Evolutionary conservation across 257 asterid species (phyloP), one percentile per base, ranked within the genome.

Genomic region (Scutellaria minor): DNA sequence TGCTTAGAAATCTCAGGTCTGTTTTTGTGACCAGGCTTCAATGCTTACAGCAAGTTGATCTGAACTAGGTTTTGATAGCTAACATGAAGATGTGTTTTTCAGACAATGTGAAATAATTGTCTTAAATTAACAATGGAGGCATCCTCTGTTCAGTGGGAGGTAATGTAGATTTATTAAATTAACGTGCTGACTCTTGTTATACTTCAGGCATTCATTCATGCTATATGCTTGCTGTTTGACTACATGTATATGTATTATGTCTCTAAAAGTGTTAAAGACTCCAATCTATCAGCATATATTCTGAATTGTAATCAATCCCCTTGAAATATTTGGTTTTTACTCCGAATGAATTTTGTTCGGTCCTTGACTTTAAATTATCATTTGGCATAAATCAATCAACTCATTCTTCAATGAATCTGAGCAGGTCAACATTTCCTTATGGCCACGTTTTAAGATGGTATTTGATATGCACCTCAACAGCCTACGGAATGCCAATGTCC

Each of bases 371-470:
- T 31, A 45, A 37, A 51, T 57, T 51, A 45, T 74, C 53, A 60
- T 37, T 51, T 72, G 53, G 58, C 64, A 40, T 47, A 46, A 47
- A 41, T 12, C 42, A 35, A 48, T 74, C 24, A 66, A 51, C 20
- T 56, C 71, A 60, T 48, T 53, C 68, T 62, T 57, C 57, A 44
- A 77, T 77, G 79, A 77, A 68, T 75, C 44, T 80, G 79, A 68
- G 80, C 96, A 94, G 99, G 92, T 95, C 55, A 95, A 95, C 77
- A 92, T 95, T 78, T 83, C 96, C 47, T 78, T 95, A 72, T 95
- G 99, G 98, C 99, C 99, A 46, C 96, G 98, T 55, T 95, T 95
- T 87, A 95, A 95, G 90, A 87, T 95, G 93, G 99, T 92, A 50
- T 91, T 95, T 78, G 98, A 95, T 83, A 87, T 90, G 99, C 99